Percentiles rank a stretch among this genome's conserved stretches.
Conservation (phyloP, 2,329 filamentous ascomycete species). For the Lachnellula hyalina region DNA sequence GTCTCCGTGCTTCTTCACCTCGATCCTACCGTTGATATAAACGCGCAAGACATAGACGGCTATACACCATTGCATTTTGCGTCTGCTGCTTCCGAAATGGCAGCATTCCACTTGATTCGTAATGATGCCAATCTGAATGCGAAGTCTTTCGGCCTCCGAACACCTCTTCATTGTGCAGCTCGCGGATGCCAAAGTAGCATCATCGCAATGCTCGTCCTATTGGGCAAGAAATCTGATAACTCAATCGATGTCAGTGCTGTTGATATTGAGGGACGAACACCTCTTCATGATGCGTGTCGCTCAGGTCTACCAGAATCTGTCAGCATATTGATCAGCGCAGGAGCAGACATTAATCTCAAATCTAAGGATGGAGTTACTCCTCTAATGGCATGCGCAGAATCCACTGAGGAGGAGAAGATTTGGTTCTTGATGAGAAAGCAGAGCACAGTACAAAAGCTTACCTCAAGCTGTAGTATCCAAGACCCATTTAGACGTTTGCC, state of each 20-base stretch:
- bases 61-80: constrained; percentile 10
- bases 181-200: background rate
- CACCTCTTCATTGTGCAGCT: background rate
- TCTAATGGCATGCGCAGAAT: constrained; percentile 7
- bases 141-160: background rate
- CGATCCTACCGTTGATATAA: constrained; percentile 7
- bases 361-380: background rate
- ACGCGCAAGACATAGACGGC: constrained; percentile 18
- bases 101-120: background rate
- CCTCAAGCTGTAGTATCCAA: background rate
- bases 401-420: background rate
- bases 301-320: constrained; percentile 13
- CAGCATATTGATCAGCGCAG: constrained; percentile 7
- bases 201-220: background rate
- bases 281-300: constrained; percentile 12
- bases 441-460: background rate
- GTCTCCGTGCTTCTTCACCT: background rate
- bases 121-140: background rate
- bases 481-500: background rate
- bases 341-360: background rate
- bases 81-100: constrained; percentile 4
- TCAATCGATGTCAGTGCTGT: background rate
- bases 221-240: background rate
- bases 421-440: background rate
- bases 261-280: constrained; percentile 5